phyloP scores from a whole-genome alignment of 495 filamentous ascomycete genomes.

The Pseudotulostoma volvatum region DNA sequence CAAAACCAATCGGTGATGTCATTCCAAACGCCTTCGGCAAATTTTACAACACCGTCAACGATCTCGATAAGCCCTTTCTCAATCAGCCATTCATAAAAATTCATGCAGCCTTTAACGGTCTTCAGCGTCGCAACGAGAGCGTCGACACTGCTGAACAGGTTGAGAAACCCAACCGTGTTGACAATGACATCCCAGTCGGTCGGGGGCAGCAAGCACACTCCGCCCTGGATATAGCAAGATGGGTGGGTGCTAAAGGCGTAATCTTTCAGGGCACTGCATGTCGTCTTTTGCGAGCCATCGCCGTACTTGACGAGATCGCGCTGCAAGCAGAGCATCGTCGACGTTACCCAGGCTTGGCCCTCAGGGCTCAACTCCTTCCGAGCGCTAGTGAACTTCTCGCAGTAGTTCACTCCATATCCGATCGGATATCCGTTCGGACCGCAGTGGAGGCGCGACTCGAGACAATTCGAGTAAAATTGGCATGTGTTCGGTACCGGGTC shows the following conservation, averaged over 20 bases:
- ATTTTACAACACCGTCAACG: slow-evolving; percentile 6
- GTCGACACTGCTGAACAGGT: slow-evolving; percentile 9
- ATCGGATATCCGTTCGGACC: slow-evolving; percentile 8
- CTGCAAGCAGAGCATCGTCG: slow-evolving; percentile 13
- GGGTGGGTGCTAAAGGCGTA: slow-evolving; percentile 12
- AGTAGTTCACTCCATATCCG: slow-evolving; percentile 12
- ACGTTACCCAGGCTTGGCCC: slow-evolving; percentile 10
- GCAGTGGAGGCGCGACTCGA: slow-evolving; percentile 7
- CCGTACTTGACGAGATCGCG: slow-evolving; percentile 6
- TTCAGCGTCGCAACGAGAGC: slow-evolving; percentile 9
- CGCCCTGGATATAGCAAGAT: slow-evolving; percentile 10
- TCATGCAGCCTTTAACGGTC: slow-evolving; percentile 7
- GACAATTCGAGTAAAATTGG: slow-evolving; percentile 10
- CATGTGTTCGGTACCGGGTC: slow-evolving; percentile 9
- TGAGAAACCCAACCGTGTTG: slow-evolving; percentile 7
- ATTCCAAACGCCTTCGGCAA: background rate
- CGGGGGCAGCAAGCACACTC: slow-evolving; percentile 9
- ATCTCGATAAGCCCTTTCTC: slow-evolving; percentile 2
- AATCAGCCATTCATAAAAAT: slow-evolving; percentile 12
- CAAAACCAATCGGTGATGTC: too few species aligned
- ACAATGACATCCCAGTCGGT: slow-evolving; percentile 10
- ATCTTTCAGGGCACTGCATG: slow-evolving; percentile 7
- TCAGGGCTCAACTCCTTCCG: slow-evolving; percentile 1
- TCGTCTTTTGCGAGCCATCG: slow-evolving; percentile 2
- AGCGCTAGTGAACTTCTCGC: slow-evolving; percentile 6